Conservation (phyloP, 1,284 basidiomycete species). For the Austroboletus novae-zelandiae region DNA sequence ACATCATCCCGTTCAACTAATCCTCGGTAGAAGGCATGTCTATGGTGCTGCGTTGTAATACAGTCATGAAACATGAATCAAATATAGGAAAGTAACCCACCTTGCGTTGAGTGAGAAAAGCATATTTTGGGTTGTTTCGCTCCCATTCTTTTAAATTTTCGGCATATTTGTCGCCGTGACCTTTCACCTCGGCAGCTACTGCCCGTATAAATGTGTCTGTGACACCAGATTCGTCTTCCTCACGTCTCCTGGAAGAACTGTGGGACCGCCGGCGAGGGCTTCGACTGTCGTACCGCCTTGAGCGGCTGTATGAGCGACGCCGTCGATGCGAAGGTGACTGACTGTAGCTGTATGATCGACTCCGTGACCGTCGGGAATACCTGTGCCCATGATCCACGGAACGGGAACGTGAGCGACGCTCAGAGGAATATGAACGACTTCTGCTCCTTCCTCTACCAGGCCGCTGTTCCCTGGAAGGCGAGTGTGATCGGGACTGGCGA, state of each 20-base stretch:
- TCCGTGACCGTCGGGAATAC: conserved; percentile 39
- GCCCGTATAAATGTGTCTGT: conserved; percentile 82
- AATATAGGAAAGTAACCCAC: conserved; percentile 43
- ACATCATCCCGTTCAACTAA: conserved; percentile 65
- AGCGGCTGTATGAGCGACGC: conserved; percentile 30
- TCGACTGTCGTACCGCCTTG: conserved; percentile 37
- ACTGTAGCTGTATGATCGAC: conserved; percentile 43
- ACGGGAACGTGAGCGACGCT: conserved; percentile 46
- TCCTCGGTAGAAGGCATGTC: conserved; percentile 79
- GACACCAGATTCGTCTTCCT: conserved; percentile 53
- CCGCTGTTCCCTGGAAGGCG: conserved; percentile 29
- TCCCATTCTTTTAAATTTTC: conserved; percentile 75
- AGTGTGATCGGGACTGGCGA: conserved; percentile 33
- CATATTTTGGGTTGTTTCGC: conserved; percentile 76
- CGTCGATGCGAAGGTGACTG: conserved; percentile 41
- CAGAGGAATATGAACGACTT: conserved; percentile 41
- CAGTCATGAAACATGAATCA: conserved; percentile 10
- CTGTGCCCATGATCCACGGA: conserved; percentile 40
- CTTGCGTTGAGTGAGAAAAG: conserved; percentile 69
- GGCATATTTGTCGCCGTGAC: conserved; percentile 80
- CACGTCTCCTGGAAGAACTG: conserved; percentile 36
- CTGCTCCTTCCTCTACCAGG: conserved; percentile 28
- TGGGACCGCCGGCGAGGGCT: conserved; percentile 44
- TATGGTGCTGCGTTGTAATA: conserved; percentile 57
- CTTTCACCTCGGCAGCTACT: conserved; percentile 81